These are phyloP conservation scores for Dissoconium aciculare DNA, from an alignment of 2,329 filamentous ascomycete genomes.

Conservation along the genomic window DNA sequence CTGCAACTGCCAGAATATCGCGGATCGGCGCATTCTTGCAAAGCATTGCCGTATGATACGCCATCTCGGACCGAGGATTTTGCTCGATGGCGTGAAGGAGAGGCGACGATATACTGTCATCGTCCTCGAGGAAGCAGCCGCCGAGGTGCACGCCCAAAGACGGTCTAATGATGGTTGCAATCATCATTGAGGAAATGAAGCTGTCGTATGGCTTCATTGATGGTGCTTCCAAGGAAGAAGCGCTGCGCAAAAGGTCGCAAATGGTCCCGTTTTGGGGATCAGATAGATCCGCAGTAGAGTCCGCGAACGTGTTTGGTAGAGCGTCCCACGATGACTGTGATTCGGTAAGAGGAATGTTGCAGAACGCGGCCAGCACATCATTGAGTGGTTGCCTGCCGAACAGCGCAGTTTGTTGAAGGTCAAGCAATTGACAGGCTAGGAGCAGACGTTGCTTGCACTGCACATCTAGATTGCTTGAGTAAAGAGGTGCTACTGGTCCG, in stretches of 20 bases:
- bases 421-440: slow-evolving; percentile 29
- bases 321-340: slow-evolving; percentile 27
- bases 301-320: too few relatives aligned
- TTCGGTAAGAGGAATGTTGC: slow-evolving; percentile 27
- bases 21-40: slow-evolving; percentile 27
- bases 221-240: slow-evolving; percentile 4
- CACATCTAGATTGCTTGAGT: not conserved
- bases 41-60: slow-evolving; percentile 25
- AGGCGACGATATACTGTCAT: slow-evolving; percentile 3
- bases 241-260: slow-evolving; percentile 8
- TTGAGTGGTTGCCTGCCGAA: slow-evolving; percentile 12
- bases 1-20: slow-evolving; percentile 29
- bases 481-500: too few relatives aligned
- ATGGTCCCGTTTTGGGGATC: slow-evolving; percentile 7
- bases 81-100: slow-evolving; percentile 11
- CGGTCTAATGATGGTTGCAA: slow-evolving; percentile 15
- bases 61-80: slow-evolving; percentile 9
- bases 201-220: slow-evolving; percentile 7
- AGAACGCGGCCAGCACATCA: slow-evolving; percentile 10
- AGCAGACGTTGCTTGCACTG: slow-evolving; percentile 24
- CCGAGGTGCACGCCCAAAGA: slow-evolving; percentile 3
- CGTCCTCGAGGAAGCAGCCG: slow-evolving; percentile 1
- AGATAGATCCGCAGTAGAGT: too few relatives aligned
- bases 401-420: slow-evolving; percentile 24
- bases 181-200: slow-evolving; percentile 27